Base-by-base conservation (phyloP, 2,329 filamentous ascomycete genomes). In the Diplodia seriata region DNA sequence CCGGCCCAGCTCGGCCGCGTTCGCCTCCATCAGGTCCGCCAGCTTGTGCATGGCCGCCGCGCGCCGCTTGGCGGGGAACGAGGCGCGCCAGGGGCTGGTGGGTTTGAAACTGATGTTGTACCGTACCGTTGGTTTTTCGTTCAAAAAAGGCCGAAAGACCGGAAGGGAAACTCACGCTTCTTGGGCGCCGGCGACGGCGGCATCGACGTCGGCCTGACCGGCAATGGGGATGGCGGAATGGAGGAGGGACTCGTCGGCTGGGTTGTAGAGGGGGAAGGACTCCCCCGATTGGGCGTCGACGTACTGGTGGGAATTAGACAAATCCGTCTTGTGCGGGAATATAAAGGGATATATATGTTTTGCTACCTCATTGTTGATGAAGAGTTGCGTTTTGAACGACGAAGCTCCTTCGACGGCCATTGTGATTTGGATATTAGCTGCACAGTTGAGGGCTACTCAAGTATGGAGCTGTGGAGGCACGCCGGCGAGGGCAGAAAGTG, bases 281-380 rank as follows among this genome's bases (percentile, higher is more conserved):
- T 74, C 72, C 33, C 68, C 65, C 18, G 73, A 74, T 2, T 72
- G 71, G 26, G 72, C 73, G 14, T 70, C 70, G 40, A 75, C 65
- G 49, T 77, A 76, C 74, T 73, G 65, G 73, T n/a, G 50, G 18
- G 14, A 8, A 9, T 20, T 31, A 40, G 33, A 8, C 20, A 56
- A 5, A 6, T 5, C 11, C 26, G 26, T 47, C 18, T 47, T 20
- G 5, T 15, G 23, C 15, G 26, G 26, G 26, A 26, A 26, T 26
- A 26, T 26, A 4, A 4, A 26, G 26, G 26, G 26, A 26, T 26
- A 26, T 26, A 26, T 26, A 26, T 26, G 26, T 26, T 4, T 26
- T 26, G 3, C 12, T 69, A 73, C 74, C 68, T 76, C 73, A 23
- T 76, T 75, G 51, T 76, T 74, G 68, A 76, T 75, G 61, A 75